A percentile compares a stretch with the other conserved stretches of the same genome.
Conservation (phyloP, 129 eudicot genomes). For the Cynara cardunculus region DNA sequence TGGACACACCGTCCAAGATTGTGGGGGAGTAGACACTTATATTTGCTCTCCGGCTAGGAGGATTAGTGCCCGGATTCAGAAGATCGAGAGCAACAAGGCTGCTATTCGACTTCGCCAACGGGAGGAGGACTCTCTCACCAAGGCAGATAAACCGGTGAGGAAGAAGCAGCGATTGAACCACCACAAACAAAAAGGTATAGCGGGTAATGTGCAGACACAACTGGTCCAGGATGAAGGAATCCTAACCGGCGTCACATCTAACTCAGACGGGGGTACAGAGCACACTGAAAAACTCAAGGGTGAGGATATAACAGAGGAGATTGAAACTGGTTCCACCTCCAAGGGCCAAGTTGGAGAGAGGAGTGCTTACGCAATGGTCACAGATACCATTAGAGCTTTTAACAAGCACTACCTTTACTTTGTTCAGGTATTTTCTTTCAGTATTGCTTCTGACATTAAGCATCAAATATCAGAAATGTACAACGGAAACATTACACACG, state of each 20-base stretch:
- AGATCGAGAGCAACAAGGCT: background rate
- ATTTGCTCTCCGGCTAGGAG: slow-evolving; percentile 23
- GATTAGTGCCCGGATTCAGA: slow-evolving; percentile 29
- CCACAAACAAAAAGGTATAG: background rate
- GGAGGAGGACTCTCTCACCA: background rate
- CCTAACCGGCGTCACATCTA: background rate
- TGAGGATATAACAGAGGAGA: background rate
- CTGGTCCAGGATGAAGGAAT: background rate
- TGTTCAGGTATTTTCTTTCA: slow-evolving; percentile 51
- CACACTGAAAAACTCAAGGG: background rate
- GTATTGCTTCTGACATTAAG: background rate
- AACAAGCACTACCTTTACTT: slow-evolving; percentile 55
- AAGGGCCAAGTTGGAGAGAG: slow-evolving; percentile 21
- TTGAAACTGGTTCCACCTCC: background rate
- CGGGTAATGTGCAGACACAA: slow-evolving; percentile 8
- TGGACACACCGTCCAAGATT: background rate
- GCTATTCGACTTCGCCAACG: slow-evolving; percentile 8
- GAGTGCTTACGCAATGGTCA: slow-evolving; percentile 46
- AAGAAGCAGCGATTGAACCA: background rate
- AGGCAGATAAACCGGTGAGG: background rate
- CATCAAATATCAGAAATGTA: background rate
- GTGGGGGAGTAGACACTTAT: background rate
- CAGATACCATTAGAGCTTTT: slow-evolving; percentile 50
- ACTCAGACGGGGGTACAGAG: background rate
- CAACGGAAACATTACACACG: background rate